Evolutionary conservation across 257 asterid species (phyloP), one percentile per base, ranked within the genome.

Genomic region (Gynochthodes officinalis): DNA sequence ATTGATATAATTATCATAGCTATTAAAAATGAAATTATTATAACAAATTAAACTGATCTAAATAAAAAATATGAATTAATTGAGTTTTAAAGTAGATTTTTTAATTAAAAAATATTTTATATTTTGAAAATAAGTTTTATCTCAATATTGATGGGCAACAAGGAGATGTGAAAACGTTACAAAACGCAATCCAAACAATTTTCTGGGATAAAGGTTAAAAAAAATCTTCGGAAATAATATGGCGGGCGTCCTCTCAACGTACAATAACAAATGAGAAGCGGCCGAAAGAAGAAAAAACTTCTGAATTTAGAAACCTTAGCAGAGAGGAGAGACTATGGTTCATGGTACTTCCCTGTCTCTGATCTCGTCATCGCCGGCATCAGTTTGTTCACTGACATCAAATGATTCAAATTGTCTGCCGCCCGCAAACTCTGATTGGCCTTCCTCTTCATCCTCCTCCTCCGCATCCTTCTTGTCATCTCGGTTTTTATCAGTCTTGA

Each of bases 341-440:
- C 91, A 77, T 35, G 76, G 77, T 67, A 77, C 75, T 71, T 85
- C 87, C 44, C 76, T 79, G 65, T 82, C 93, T 55, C 44, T 86
- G 64, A 68, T 87, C 27, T 82, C 84, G 40, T 84, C 94, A 23
- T 84, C 80, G 12, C 78, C 79, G 39, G 30, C 80, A 62, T 85
- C 84, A 25, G 25, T 79, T 71, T 85, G 82, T 55, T 71, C 85
- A 25, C 77, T 86, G 60, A 79, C 84, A 9, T 78, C 91, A 5
- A 67, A 82, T 80, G 77, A 44, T 58, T 66, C 71, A 4, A 63
- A 9, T 23, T 3, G 30, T n/a, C 16, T 16, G 33, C 30, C 23
- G 13, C 23, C 39, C 27, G 2, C 67, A 19, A 13, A n/a, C 76
- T 49, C 81, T 79, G 84, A 83, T 64, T 64, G 84, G 60, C 77